Evolutionary conservation across 2,329 filamentous ascomycete species (phyloP).

Genomic region (Talaromyces amestolkiae): DNA sequence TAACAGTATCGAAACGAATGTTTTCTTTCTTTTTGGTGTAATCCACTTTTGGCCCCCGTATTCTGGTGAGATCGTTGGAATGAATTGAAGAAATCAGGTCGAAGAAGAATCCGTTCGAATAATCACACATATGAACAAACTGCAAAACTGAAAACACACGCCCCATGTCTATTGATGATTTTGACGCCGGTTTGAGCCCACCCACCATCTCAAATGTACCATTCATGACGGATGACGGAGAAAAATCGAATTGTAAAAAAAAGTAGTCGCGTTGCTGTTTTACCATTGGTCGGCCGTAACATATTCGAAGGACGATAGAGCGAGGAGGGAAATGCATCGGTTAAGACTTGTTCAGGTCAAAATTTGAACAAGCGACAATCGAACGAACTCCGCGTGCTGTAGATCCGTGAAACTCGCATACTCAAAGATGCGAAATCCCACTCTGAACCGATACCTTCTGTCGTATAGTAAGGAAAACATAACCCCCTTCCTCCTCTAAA

Average conservation of each 20-base stretch:
- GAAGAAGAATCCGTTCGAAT: constrained; percentile 15
- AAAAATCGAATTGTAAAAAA: constrained; percentile 22
- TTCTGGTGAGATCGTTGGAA: background rate
- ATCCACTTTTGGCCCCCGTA: constrained; percentile 1
- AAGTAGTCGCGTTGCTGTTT: constrained; percentile 13
- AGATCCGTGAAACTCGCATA: background rate
- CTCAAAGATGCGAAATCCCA: constrained; percentile 2
- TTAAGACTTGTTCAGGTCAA: background rate
- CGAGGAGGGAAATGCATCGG: background rate
- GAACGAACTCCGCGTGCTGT: constrained; percentile 15
- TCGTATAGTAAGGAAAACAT: constrained; percentile 10
- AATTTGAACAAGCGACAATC: background rate
- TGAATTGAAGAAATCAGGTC: background rate
- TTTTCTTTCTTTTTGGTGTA: constrained; percentile 3
- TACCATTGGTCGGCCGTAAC: constrained; percentile 29
- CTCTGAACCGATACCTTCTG: background rate
- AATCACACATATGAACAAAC: constrained; percentile 36
- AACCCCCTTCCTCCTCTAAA: background rate
- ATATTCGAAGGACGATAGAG: constrained; percentile 21
- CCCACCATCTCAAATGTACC: constrained; percentile 32
- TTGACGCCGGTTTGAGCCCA: constrained; percentile 42
- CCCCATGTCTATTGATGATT: constrained; percentile 40
- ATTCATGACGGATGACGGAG: constrained; percentile 32
- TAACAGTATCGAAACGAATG: constrained; percentile 8
- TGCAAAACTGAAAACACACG: constrained; percentile 30